Base-by-base conservation (phyloP, 2,329 filamentous ascomycete species). In the Pestalotiopsis sp. region DNA sequence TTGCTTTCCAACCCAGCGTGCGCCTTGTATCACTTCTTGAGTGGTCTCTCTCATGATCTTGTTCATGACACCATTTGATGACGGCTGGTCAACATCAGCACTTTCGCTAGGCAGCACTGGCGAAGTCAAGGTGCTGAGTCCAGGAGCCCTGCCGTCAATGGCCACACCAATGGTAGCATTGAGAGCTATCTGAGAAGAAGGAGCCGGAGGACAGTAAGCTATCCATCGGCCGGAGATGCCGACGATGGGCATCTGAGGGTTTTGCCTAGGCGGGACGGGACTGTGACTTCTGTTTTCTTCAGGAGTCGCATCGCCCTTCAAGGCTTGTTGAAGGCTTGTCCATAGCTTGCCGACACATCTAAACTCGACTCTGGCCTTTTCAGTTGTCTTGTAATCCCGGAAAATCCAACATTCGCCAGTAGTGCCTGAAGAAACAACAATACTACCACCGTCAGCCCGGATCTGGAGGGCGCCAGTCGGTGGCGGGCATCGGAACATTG, bases 321-420 rank as follows among this genome's bases (percentile, higher is more conserved):
- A 80, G 38, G 83, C 82, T 72, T 90, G 87, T 76, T 96, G 93
- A 36, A 97, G 84, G 59, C 90, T 91, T 0, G 96, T 98, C 96
- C 96, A 99, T 20, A 97, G 83, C 81, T 99, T 99, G 23, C 92
- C 95, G 67, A 96, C 85, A 75, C 94, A 98, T 49, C 80, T 83
- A 78, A 87, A 91, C 17, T 79, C 76, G 59, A 82, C 72, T 25
- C 81, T 81, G 1, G 79, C 76, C 25, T 86, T 86, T 61, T 81
- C 80, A 1, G 79, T 75, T 67, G 80, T 77, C 11, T 80, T 73
- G 9, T 83, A 78, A 70, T 90, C 87, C 9, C 85, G 82, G 74
- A 87, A 98, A 7, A 97, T 83, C 86, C 92, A 97, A 60, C 95
- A 90, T 81, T 98, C 95, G 13, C 95, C 95, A 64, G 93, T 97